These are phyloP conservation scores for Suillus subaureus DNA, from an alignment of 768 basidiomycete species.

Conservation along the genomic window DNA sequence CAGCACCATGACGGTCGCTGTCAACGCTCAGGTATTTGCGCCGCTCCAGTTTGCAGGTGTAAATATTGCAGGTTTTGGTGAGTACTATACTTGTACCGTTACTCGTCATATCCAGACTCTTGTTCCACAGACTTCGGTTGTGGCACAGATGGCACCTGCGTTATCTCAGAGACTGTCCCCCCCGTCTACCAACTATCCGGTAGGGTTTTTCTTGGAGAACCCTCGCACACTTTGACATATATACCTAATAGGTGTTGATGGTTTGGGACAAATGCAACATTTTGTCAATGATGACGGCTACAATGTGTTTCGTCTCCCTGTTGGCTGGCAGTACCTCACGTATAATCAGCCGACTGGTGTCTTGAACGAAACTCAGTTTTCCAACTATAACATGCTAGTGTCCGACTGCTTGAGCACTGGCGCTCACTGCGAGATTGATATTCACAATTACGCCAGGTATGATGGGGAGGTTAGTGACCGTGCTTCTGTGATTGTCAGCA, in stretches of 20 bases:
- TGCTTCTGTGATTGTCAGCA: neutral
- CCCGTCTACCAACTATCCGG: conserved; percentile 49
- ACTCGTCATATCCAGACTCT: neutral
- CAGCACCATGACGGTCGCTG: conserved; percentile 14
- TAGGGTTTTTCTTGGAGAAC: conserved; percentile 15
- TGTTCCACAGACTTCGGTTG: conserved; percentile 46
- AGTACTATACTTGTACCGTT: neutral
- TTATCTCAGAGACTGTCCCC: conserved; percentile 40
- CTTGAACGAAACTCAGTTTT: conserved; percentile 46
- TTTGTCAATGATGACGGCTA: conserved; percentile 56
- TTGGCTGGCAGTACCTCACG: conserved; percentile 59
- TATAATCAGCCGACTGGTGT: conserved; percentile 39
- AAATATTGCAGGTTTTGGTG: conserved; percentile 56
- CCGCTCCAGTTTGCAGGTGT: conserved; percentile 44
- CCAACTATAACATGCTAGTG: conserved; percentile 51
- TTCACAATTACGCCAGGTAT: conserved; percentile 64
- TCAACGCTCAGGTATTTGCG: conserved; percentile 21
- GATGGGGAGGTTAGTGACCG: conserved; percentile 39
- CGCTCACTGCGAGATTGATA: conserved; percentile 56
- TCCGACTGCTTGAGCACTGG: conserved; percentile 46
- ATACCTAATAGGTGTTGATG: conserved; percentile 14
- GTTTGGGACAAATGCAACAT: conserved; percentile 57
- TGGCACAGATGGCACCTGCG: conserved; percentile 45
- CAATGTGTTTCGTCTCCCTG: conserved; percentile 63
- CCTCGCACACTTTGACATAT: neutral